phyloP scores from a whole-genome alignment of 1,284 basidiomycete genomes.

The Malassezia globosa region DNA sequence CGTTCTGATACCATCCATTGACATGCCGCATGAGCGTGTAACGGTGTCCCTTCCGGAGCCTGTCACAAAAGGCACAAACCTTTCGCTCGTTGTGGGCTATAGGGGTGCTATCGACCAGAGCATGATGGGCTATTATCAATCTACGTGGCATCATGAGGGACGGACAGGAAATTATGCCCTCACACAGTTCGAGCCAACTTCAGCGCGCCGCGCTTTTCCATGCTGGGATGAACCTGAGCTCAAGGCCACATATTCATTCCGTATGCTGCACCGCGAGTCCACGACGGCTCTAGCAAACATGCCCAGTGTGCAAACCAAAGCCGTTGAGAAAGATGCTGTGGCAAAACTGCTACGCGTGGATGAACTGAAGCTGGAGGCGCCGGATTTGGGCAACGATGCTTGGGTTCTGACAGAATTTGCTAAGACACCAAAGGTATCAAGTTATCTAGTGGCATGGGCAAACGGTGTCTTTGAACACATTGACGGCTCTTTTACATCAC shows the following conservation, averaged over 20 bases:
- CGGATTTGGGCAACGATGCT: conserved; percentile 49
- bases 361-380: conserved; percentile 54
- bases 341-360: conserved; percentile 49
- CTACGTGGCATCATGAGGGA: conserved; percentile 42
- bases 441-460: conserved; percentile 79
- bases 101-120: conserved; percentile 20
- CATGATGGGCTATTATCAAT: conserved; percentile 28
- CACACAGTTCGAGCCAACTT: conserved; percentile 59
- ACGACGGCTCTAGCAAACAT: conserved; percentile 64
- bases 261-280: conserved; percentile 68
- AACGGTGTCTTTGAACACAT: conserved; percentile 68
- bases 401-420: conserved; percentile 41
- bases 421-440: conserved; percentile 57
- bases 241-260: conserved; percentile 72
- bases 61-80: conserved; percentile 16
- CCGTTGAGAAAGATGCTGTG: conserved; percentile 12
- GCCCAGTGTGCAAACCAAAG: conserved; percentile 37
- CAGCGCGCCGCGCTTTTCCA: conserved; percentile 56
- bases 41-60: conserved; percentile 15
- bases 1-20: conserved; percentile 49
- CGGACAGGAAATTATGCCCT: conserved; percentile 44
- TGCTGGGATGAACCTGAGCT: conserved; percentile 85
- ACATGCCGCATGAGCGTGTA: conserved; percentile 21
- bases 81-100: conserved; percentile 20
- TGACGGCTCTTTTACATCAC: conserved; percentile 67